Conservation (phyloP, 441 rosid species). For the Flueggea neowawraea region DNA sequence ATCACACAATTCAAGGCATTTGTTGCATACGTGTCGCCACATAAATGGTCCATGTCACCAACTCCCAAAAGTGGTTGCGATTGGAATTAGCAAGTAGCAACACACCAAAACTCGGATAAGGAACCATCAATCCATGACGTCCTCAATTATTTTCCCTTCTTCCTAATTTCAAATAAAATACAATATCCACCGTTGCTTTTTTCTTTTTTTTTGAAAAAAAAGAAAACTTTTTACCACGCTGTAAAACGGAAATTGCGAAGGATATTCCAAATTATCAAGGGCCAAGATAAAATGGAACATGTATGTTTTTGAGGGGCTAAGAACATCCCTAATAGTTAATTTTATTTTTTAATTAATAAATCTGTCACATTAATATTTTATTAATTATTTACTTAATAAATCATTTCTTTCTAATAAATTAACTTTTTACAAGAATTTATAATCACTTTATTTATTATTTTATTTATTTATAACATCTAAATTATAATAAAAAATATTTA, state of each 20-base stretch:
- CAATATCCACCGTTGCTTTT: background rate
- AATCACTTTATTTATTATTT: no score
- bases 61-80: constrained; percentile 6
- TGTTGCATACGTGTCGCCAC: background rate
- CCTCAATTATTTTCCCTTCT: constrained; percentile 12
- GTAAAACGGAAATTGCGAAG: background rate
- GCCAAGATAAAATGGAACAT: no score
- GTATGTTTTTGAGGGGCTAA: no score
- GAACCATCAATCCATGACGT: constrained; percentile 13
- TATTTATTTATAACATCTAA: no score
- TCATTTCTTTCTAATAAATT: no score
- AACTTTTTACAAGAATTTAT: no score
- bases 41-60: constrained; percentile 18
- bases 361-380: no score
- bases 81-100: constrained; percentile 5
- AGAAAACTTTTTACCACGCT: background rate
- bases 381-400: no score
- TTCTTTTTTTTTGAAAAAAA: background rate
- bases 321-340: no score
- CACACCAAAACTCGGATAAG: constrained; percentile 24
- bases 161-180: background rate
- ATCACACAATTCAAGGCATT: constrained; percentile 10
- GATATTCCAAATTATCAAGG: background rate
- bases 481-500: no score
- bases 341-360: no score